phyloP scores from a whole-genome alignment of 2,329 filamentous ascomycete species.

The Ascosphaera apis region DNA sequence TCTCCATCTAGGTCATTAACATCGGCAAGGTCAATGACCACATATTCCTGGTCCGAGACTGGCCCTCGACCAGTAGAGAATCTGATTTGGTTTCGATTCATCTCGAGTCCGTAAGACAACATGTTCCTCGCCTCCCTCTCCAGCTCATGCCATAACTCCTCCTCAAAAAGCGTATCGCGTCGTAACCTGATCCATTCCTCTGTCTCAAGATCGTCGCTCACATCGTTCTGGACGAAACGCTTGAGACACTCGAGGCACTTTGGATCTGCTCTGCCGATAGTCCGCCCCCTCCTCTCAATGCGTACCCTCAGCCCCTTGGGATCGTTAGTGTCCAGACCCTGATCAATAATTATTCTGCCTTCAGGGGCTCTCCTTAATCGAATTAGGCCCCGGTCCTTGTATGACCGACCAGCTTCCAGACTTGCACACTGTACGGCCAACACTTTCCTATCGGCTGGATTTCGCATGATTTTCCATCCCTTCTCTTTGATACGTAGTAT shows the following conservation, averaged over 20 bases:
- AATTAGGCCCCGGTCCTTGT: constrained; percentile 47
- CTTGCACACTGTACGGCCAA: constrained; percentile 81
- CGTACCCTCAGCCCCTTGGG: background rate
- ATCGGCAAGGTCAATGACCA: constrained; percentile 45
- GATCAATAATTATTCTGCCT: constrained; percentile 54
- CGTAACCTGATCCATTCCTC: background rate
- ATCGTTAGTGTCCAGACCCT: constrained; percentile 16
- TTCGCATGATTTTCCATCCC: constrained; percentile 65
- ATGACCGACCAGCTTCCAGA: constrained; percentile 34
- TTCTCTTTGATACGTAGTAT: constrained; percentile 57
- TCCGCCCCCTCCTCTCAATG: background rate
- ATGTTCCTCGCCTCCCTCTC: constrained; percentile 57
- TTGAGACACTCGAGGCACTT: background rate
- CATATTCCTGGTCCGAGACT: constrained; percentile 15
- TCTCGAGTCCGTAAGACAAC: constrained; percentile 44
- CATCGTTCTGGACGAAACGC: background rate
- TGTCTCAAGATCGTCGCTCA: constrained; percentile 18
- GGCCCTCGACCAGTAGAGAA: constrained; percentile 25
- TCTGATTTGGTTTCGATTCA: constrained; percentile 33
- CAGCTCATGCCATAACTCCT: constrained; percentile 78
- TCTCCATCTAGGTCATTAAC: constrained; percentile 25
- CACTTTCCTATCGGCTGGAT: constrained; percentile 48
- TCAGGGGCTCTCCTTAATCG: constrained; percentile 52
- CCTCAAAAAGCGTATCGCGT: constrained; percentile 30
- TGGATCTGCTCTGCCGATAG: background rate